Percentiles rank a stretch among this genome's conserved stretches.
phyloP scores from a whole-genome alignment of 2,329 filamentous ascomycete species.

The Fusarium verrucosum region DNA sequence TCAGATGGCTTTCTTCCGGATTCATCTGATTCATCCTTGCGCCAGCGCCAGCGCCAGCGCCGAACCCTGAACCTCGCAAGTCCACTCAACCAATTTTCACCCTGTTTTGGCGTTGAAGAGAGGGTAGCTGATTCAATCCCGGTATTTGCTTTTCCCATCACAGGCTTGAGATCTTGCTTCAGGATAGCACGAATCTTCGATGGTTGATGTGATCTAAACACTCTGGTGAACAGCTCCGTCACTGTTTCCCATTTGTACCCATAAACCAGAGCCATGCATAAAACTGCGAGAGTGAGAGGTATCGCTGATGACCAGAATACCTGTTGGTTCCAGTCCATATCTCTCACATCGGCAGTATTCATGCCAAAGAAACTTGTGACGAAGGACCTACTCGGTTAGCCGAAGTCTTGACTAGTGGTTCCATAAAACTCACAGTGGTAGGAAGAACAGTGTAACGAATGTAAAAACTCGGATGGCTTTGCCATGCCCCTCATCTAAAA shows the following conservation, averaged over 20 bases:
- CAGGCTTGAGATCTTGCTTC: not conserved
- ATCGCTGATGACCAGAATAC: not conserved
- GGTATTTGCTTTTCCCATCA: too few species aligned
- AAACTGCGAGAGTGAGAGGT: not conserved
- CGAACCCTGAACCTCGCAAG: too few species aligned
- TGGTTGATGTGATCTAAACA: not conserved
- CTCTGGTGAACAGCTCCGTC: not conserved
- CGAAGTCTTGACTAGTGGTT: too few species aligned
- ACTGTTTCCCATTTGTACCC: not conserved
- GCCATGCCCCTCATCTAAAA: not conserved
- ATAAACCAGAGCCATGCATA: not conserved
- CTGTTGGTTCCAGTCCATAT: not conserved
- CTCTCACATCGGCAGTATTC: not conserved
- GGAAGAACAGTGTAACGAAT: not conserved
- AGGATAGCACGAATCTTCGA: too few species aligned
- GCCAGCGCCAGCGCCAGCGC: accelerated
- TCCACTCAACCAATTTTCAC: too few species aligned
- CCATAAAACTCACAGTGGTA: not conserved
- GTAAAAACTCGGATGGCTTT: not conserved
- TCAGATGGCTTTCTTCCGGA: too few species aligned
- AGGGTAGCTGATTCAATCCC: too few species aligned
- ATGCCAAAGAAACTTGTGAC: not conserved
- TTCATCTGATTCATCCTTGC: too few species aligned
- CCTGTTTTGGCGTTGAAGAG: too few species aligned
- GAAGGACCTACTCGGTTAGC: not conserved